Percentiles rank a stretch among this genome's conserved stretches.
Conservation (phyloP, 1,284 basidiomycete genomes). For the Gastroboletus turbinatus region DNA sequence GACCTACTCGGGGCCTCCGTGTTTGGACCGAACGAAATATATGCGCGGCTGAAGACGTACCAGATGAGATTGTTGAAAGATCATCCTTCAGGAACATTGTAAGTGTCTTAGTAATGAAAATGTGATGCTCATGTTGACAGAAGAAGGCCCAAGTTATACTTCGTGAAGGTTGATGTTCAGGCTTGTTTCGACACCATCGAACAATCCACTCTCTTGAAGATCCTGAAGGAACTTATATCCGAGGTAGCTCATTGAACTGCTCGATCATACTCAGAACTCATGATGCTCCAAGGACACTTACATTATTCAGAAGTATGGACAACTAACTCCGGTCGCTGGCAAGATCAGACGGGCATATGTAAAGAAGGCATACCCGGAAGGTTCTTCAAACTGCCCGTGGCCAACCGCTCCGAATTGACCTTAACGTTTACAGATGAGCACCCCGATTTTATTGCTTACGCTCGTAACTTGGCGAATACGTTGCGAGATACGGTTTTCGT, state of each 20-base stretch:
- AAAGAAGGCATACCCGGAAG: constrained; percentile 65
- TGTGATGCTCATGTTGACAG: constrained; percentile 5
- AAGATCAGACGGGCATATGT: constrained; percentile 56
- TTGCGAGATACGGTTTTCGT: constrained; percentile 82
- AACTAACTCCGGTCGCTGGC: constrained; percentile 51
- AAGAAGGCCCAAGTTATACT: constrained; percentile 80
- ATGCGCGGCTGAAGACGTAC: constrained; percentile 68
- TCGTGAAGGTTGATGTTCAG: constrained; percentile 95
- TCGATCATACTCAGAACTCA: not conserved
- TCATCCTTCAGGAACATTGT: constrained; percentile 54
- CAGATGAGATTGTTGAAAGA: constrained; percentile 52
- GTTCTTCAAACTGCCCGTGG: constrained; percentile 37
- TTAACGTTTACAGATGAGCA: constrained; percentile 53
- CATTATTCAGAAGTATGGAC: constrained; percentile 63
- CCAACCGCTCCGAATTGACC: not conserved
- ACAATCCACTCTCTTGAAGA: constrained; percentile 80
- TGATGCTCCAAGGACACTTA: constrained; percentile 52
- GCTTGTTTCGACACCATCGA: constrained; percentile 97
- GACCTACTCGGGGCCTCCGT: constrained; percentile 76
- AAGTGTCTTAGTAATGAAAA: constrained; percentile 21
- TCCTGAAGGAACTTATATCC: constrained; percentile 72
- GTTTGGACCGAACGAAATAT: constrained; percentile 83
- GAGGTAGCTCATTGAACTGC: constrained; percentile 49
- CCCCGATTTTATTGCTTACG: constrained; percentile 71
- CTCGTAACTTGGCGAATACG: constrained; percentile 59